phyloP scores from a whole-genome alignment of 768 basidiomycete species.

The Trametes meyenii region DNA sequence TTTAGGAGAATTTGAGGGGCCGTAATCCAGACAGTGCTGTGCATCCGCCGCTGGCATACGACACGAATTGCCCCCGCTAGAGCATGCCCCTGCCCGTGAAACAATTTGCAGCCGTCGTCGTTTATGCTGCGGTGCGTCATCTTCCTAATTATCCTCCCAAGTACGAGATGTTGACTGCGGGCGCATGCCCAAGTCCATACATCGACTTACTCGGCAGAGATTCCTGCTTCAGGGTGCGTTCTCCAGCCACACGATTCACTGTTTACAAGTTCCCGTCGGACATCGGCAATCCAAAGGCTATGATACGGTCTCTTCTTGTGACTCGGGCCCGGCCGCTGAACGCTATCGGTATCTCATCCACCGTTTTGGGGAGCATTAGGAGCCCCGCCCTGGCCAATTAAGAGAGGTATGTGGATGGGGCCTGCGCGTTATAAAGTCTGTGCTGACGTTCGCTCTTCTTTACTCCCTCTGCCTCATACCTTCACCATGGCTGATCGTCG shows the following conservation, averaged over 20 bases:
- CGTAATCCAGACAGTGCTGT: neutral
- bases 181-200: neutral
- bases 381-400: conserved; percentile 2
- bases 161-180: neutral
- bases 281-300: conserved; percentile 17
- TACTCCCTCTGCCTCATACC: neutral
- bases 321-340: conserved; percentile 13
- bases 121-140: neutral
- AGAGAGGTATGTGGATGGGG: conserved; percentile 6
- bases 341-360: conserved; percentile 10
- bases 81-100: no score
- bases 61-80: neutral
- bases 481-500: neutral
- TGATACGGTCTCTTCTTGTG: conserved; percentile 7
- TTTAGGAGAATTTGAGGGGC: neutral
- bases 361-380: conserved; percentile 6
- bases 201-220: neutral
- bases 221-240: neutral
- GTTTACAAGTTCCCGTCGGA: conserved; percentile 10
- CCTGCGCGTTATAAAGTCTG: conserved; percentile 10
- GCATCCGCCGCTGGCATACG: neutral
- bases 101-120: neutral
- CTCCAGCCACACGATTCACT: neutral
- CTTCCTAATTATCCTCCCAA: neutral
- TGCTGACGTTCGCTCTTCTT: neutral